Conservation (phyloP, 192 early-diverging fungal species). For the Lobosporangium transversale region DNA sequence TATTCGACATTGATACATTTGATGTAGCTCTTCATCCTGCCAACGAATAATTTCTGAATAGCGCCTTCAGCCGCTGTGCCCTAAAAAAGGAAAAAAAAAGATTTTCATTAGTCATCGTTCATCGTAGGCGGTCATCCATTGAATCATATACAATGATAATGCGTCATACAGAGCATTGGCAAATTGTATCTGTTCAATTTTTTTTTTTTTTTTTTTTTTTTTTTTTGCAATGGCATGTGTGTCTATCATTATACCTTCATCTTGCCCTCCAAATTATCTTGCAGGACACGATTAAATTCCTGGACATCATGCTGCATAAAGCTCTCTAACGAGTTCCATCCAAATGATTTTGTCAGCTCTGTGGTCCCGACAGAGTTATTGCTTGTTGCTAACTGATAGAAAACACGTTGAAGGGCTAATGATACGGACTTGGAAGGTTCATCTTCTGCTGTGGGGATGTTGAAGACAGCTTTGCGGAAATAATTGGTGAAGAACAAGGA, state of each 20-base stretch:
- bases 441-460: conserved; percentile 92
- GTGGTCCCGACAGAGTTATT: conserved; percentile 84
- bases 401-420: conserved; percentile 93
- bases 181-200: too few species aligned
- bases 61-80: conserved; percentile 92
- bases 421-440: conserved; percentile 89
- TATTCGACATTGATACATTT: conserved; percentile 95
- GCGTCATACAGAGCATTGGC: background rate
- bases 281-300: conserved; percentile 96
- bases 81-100: conserved; percentile 41
- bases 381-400: conserved; percentile 87
- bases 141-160: background rate
- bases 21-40: conserved; percentile 98
- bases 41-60: conserved; percentile 91
- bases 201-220: background rate
- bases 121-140: too few species aligned
- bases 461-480: conserved; percentile 92
- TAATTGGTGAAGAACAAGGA: conserved; percentile 94
- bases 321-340: conserved; percentile 94
- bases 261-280: conserved; percentile 96
- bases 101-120: too few species aligned
- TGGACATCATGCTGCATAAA: conserved; percentile 99
- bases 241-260: conserved; percentile 97
- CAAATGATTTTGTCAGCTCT: conserved; percentile 97
- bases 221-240: background rate